Percentiles rank a stretch among this genome's conserved stretches.
phyloP scores from a whole-genome alignment of 768 basidiomycete genomes.

The Dioszegia hungarica region DNA sequence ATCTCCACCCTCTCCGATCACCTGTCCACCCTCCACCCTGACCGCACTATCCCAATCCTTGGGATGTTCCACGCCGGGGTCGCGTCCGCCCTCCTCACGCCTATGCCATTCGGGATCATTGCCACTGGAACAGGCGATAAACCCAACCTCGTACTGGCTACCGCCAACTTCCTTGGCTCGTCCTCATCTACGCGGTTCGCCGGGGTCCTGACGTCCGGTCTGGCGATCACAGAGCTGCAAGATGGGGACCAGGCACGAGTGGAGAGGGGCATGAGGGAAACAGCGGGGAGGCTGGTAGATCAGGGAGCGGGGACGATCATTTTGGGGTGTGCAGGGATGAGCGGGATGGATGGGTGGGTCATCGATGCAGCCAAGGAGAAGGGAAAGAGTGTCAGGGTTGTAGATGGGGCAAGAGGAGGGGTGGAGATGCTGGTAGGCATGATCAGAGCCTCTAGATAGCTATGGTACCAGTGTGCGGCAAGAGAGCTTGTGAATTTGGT shows the following conservation, averaged over 20 bases:
- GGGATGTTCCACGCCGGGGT: constrained; percentile 29
- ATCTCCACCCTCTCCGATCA: constrained; percentile 10
- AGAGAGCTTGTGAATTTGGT: no score
- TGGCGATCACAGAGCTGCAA: constrained; percentile 26
- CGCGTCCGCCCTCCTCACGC: constrained; percentile 18
- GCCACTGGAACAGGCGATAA: constrained; percentile 24
- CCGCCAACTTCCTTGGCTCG: constrained; percentile 17
- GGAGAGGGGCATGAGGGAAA: constrained; percentile 19
- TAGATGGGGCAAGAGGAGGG: constrained; percentile 28
- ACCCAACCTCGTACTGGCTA: constrained; percentile 15
- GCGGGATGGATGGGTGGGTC: constrained; percentile 30
- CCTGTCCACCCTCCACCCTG: not conserved
- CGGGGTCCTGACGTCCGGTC: constrained; percentile 17
- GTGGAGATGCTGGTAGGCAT: constrained; percentile 21
- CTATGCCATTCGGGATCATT: constrained; percentile 19
- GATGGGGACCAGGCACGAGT: constrained; percentile 28
- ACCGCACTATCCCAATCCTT: constrained; percentile 4
- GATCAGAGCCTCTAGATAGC: not conserved
- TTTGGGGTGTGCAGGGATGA: constrained; percentile 30
- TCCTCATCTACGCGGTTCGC: constrained; percentile 15
- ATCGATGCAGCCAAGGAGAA: constrained; percentile 8
- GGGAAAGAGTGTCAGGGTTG: constrained; percentile 15
- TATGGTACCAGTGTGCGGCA: no score
- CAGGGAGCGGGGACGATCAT: constrained; percentile 19
- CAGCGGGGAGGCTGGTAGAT: constrained; percentile 9